These are phyloP conservation scores for Pythium scleroteichum DNA, from an alignment of 352 stramenopile genomes.

Conservation along the genomic window DNA sequence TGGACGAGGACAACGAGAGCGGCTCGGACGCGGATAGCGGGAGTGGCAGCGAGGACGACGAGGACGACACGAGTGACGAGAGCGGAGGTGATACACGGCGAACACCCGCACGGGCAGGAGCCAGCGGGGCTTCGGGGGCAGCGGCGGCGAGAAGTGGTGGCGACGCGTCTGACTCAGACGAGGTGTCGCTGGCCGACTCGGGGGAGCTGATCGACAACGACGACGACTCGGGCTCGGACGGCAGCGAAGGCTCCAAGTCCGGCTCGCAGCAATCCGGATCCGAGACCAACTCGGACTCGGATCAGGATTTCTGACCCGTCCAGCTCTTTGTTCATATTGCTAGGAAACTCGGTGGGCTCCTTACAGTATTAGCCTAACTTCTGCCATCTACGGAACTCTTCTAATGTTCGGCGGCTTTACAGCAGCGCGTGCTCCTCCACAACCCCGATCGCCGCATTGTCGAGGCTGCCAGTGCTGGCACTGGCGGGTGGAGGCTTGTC, in stretches of 20 bases:
- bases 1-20: slow-evolving; percentile 30
- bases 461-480: not conserved
- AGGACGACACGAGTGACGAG: slow-evolving; percentile 57
- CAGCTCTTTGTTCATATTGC: slow-evolving; percentile 14
- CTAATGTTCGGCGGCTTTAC: not conserved
- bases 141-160: slow-evolving; percentile 13
- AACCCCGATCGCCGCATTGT: not conserved
- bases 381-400: slow-evolving; percentile 4
- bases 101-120: slow-evolving; percentile 1
- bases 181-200: slow-evolving; percentile 83
- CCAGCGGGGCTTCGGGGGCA: not conserved
- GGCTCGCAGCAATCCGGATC: slow-evolving; percentile 62
- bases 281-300: slow-evolving; percentile 79
- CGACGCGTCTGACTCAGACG: slow-evolving; percentile 67
- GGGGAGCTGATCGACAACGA: slow-evolving; percentile 84
- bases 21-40: slow-evolving; percentile 48
- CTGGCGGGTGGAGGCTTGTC: not conserved
- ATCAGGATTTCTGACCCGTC: slow-evolving; percentile 70
- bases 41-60: slow-evolving; percentile 46
- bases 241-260: slow-evolving; percentile 54
- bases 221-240: slow-evolving; percentile 64
- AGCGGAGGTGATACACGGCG: slow-evolving; percentile 31
- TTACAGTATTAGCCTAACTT: not conserved
- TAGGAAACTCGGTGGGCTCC: not conserved
- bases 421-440: slow-evolving; percentile 2